phyloP scores from a whole-genome alignment of 73 alveolate genomes.

The Tetrahymena elliotti region DNA sequence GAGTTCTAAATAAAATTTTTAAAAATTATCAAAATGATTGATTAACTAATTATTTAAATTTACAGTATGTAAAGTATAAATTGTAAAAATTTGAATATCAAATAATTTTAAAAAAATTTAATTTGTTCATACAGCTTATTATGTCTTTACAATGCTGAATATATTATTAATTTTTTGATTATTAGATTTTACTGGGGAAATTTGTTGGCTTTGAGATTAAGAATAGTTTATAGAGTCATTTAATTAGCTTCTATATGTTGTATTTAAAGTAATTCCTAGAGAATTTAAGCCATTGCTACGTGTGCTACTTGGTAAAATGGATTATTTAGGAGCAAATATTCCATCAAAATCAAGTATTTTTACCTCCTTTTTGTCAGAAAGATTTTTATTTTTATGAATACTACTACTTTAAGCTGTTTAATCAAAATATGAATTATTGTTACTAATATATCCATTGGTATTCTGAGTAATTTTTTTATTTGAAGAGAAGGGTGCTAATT shows the following conservation, averaged over 20 bases:
- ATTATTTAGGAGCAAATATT: background rate
- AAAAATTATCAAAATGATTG: too few species aligned
- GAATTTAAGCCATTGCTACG: background rate
- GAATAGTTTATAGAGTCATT: background rate
- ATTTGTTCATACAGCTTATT: background rate
- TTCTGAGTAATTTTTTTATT: background rate
- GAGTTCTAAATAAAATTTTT: too few species aligned
- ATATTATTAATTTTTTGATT: background rate
- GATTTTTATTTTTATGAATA: background rate
- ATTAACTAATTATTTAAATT: too few species aligned
- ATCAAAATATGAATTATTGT: background rate
- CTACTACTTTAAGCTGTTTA: background rate
- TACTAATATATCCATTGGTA: background rate
- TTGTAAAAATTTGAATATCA: too few species aligned
- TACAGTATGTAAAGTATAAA: too few species aligned
- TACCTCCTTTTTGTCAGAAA: background rate
- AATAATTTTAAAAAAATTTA: too few species aligned
- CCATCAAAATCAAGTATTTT: background rate
- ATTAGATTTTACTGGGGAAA: background rate
- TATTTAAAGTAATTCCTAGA: background rate
- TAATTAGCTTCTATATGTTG: background rate
- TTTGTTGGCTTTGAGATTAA: background rate
- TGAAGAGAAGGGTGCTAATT: background rate
- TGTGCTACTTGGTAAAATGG: background rate
- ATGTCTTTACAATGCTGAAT: too few species aligned